Conservation (phyloP, 331 rosid genomes). For the Stylosanthes scabra region DNA sequence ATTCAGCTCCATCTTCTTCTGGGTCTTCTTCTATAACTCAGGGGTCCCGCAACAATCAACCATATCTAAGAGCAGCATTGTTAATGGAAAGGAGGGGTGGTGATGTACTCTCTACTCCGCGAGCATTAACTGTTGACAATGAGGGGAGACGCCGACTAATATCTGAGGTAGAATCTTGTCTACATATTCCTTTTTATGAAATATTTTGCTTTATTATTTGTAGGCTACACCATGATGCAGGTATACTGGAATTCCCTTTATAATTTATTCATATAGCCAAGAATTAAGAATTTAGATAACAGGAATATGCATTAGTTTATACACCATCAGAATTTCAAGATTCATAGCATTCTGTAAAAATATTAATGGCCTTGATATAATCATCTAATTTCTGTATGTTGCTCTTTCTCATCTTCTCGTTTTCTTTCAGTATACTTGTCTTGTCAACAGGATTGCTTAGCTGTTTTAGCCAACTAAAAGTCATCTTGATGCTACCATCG, state of each 20-base stretch:
- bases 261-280: constrained; percentile 9
- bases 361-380: constrained; percentile 10
- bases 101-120: constrained; percentile 57
- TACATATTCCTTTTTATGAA: constrained; percentile 26
- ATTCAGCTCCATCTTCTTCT: constrained; percentile 56
- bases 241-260: constrained; percentile 6
- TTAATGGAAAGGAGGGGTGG: constrained; percentile 68
- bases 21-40: constrained; percentile 58
- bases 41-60: constrained; percentile 61
- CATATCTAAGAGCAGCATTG: constrained; percentile 61
- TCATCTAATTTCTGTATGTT: constrained; percentile 35
- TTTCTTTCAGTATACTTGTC: constrained; percentile 10
- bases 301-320: not conserved
- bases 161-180: constrained; percentile 68
- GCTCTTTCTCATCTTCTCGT: constrained; percentile 26
- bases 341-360: constrained; percentile 13
- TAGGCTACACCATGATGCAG: constrained; percentile 23
- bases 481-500: constrained; percentile 13
- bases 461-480: constrained; percentile 23
- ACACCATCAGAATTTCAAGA: not conserved
- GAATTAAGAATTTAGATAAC: constrained; percentile 7
- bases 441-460: constrained; percentile 19
- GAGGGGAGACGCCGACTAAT: constrained; percentile 85
- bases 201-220: constrained; percentile 15
- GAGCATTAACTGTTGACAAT: constrained; percentile 67